Base-by-base conservation (phyloP, 202 grass and related monocot genomes). In the Cymbopogon flexuosus region DNA sequence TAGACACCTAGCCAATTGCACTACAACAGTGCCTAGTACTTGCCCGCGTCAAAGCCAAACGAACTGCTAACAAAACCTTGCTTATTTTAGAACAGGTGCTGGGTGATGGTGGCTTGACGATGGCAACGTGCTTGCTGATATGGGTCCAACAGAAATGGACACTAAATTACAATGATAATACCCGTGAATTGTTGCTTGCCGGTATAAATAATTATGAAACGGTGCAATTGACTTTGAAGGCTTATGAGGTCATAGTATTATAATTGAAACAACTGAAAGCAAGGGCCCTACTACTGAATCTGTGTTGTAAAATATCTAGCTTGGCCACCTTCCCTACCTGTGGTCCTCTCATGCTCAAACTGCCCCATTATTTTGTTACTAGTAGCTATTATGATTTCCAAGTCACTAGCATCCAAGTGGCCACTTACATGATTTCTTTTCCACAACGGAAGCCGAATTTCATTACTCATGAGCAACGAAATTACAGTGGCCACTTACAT, bases 221-320 rank as follows among this genome's bases (percentile, higher is more conserved):
- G n/a, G 0, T 29, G 19, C 49, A 35, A 35, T 46, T 4, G 8
- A 18, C 9, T 45, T 45, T 43, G 35, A 35, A 42, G 24, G 34
- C 29, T 56, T 56, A 33, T 60, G 15, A 43, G 23, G 49, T 12
- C 16, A 41, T 4, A 9, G 18, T 71, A 29, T 36, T 70, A 2
- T 61, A 70, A 37, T 59, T 70, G 40, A 8, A 51, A n/a, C 12
- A 10, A 84, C 52, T n/a, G 52, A 67, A 61, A 65, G 3, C 5
- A 68, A 61, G 69, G 47, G 47, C 0, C 10, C 30, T 75, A 47
- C 61, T 27, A 74, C 61, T n/a, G 0, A 7, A 56, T 3, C 51
- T 29, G 57, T 54, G 19, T 18, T 42, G 36, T 33, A 24, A 79
- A 87, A 83, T 59, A 82, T 65, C 61, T 79, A 37, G 30, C 7